Base-by-base conservation (phyloP, 352 stramenopile genomes). In the Phytophthora podocarpi region DNA sequence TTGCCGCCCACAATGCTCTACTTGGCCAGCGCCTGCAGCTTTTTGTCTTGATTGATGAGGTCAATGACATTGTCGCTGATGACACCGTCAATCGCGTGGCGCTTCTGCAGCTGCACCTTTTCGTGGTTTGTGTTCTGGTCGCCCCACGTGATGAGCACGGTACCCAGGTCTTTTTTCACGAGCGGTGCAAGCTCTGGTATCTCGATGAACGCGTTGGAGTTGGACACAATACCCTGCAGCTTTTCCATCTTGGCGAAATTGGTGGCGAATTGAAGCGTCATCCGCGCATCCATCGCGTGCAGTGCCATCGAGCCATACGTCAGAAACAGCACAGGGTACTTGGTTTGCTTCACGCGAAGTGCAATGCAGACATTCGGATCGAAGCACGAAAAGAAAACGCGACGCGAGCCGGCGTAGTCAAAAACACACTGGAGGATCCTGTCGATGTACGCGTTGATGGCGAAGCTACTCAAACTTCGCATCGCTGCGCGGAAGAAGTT, bases 41-140 rank as follows among this genome's bases (percentile, higher is more conserved):
- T 86, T 37, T 70, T 67, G 66, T 81, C 76, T 23, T 75, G 55
- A 23, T 73, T 80, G n/a, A 74, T 78, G 64, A 94, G 74, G 59
- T 94, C 85, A 50, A 80, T 77, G 48, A 91, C 81, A 58, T 94
- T 94, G 61, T 94, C 83, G 56, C 82, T 92, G 59, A 94, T 94
- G 16, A 94, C 71, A 11, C 77, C 85, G 51, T 92, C 83, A n/a
- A 94, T 53, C 4, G 53, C 81, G 35, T 83, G 61, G 45, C 73
- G 78, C 46, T 92, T 90, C 42, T 94, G 85, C 4, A 78, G 56
- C 57, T 92, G 81, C 36, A 91, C 81, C 58, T 74, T 74, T 58
- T 72, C 74, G 59, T 89, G 72, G 54, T 71, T 88, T n/a, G 81
- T 92, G 67, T 92, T 94, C 40, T 89, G 72, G 61, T 94, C 82